Conservation (phyloP, 2,329 filamentous ascomycete genomes). For the Ceratocystis papillata region DNA sequence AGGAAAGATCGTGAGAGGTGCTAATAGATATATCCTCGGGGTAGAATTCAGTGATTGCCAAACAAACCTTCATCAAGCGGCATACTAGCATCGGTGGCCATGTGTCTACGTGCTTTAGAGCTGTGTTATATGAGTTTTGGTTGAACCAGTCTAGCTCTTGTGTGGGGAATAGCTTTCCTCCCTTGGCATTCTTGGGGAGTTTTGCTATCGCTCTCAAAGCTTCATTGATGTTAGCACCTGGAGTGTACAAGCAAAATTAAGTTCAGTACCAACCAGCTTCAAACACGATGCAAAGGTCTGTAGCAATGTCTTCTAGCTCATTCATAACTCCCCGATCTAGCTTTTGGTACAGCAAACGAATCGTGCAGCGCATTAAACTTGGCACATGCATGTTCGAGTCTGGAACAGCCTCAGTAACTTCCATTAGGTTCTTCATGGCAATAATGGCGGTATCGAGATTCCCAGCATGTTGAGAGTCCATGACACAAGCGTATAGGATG, state of each 20-base stretch:
- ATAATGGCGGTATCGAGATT: constrained; percentile 47
- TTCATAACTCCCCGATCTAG: constrained; percentile 31
- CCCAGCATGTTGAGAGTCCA: constrained; percentile 59
- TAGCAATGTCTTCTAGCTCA: constrained; percentile 28
- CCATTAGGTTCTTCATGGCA: constrained; percentile 32
- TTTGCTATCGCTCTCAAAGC: constrained; percentile 36
- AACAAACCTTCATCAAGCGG: constrained; percentile 45
- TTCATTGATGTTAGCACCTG: constrained; percentile 24
- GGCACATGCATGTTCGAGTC: constrained; percentile 30
- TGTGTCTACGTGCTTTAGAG: constrained; percentile 46
- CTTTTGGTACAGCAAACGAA: constrained; percentile 40
- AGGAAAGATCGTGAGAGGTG: constrained; percentile 39
- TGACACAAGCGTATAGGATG: constrained; percentile 67
- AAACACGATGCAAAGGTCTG: constrained; percentile 46
- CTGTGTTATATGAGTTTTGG: constrained; percentile 69
- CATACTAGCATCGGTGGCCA: constrained; percentile 47
- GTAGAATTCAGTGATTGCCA: constrained; percentile 43
- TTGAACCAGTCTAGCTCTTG: constrained; percentile 75
- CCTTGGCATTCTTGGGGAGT: constrained; percentile 33
- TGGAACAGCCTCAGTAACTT: constrained; percentile 27
- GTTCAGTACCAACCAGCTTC: constrained; percentile 33
- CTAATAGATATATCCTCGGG: constrained; percentile 37
- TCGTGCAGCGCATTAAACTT: constrained; percentile 39
- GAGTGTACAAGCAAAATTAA: neutral
- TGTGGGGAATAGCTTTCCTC: constrained; percentile 44